These are phyloP conservation scores for Secale cereale DNA, from an alignment of 176 grass and related monocot genomes.

Conservation along the genomic window DNA sequence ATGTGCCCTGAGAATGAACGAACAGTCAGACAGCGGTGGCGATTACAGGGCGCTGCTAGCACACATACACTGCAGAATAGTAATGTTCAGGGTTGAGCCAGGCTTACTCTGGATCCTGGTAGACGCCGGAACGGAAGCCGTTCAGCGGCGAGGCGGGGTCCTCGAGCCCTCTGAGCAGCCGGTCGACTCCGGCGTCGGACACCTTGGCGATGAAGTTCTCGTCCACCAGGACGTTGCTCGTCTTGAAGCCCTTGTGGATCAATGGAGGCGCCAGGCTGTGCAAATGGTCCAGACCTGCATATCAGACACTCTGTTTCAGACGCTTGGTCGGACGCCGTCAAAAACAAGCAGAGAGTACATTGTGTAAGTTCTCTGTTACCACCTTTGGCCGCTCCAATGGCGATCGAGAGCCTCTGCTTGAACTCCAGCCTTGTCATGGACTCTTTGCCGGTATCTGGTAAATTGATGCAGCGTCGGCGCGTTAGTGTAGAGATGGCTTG, in stretches of 20 bases:
- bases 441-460: constrained; percentile 51
- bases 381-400: constrained; percentile 96
- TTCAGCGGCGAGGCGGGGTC: constrained; percentile 12
- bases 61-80: no score
- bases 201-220: constrained; percentile 98
- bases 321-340: not conserved
- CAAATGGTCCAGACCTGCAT: constrained; percentile 74
- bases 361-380: no score
- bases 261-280: constrained; percentile 62
- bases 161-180: constrained; percentile 46
- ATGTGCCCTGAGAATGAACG: not conserved
- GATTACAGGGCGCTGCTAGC: not conserved
- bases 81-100: not conserved
- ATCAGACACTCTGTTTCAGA: not conserved
- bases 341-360: not conserved
- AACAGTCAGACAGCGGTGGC: not conserved
- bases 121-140: constrained; percentile 14
- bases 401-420: constrained; percentile 88
- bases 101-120: constrained; percentile 72
- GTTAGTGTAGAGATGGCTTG: not conserved
- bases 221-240: constrained; percentile 87
- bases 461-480: not conserved
- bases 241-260: constrained; percentile 85
- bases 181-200: constrained; percentile 60
- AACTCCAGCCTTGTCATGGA: constrained; percentile 76